Base-by-base conservation (phyloP, 1,284 basidiomycete species). In the Xanthoconium separans region DNA sequence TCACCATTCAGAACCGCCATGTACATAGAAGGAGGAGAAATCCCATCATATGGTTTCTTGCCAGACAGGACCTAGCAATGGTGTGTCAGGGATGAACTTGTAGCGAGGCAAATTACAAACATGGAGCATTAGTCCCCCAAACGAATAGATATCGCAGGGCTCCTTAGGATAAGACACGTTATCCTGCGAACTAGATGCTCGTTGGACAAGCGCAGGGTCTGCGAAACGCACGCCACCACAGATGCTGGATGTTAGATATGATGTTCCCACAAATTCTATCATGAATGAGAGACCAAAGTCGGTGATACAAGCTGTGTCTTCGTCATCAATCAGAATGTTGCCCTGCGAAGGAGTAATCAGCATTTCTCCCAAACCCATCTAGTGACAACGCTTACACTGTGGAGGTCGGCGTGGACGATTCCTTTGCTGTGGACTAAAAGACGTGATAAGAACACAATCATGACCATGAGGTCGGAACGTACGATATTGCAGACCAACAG, bases 281-380 rank as follows among this genome's bases (percentile, higher is more conserved):
- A 70, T 58, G 31, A 65, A 59, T 0, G 75, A 75, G 12, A 75
- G 62, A 10, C 74, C 75, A 47, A 75, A 77, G 51, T 76, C 74
- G 0, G 61, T 53, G 15, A 68, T 50, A 20, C 66, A 60, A 45
- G 68, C 65, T 16, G 54, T 56, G 13, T 64, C 66, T n/a, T 56
- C 6, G 7, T 59, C 60, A 37, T 60, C 50, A 12, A 68, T 58
- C 16, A 68, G 43, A 50, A 68, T 55, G 46, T 70, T 71, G n/a
- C 34, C 68, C 69, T 71, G n/a, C 16, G 15, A 15, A 48, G 29
- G 41, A 44, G 44, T 1, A 18, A 30, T 61, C 16, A 50, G 39
- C 41, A 16, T 4, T 37, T 20, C 4, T 45, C 11, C 18, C 2
- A 20, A 47, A 2, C 1, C 13, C 5, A n/a, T n/a, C 27, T 15